phyloP scores from a whole-genome alignment of 1,139 yeast genomes.

The Protomyces inundatus region DNA sequence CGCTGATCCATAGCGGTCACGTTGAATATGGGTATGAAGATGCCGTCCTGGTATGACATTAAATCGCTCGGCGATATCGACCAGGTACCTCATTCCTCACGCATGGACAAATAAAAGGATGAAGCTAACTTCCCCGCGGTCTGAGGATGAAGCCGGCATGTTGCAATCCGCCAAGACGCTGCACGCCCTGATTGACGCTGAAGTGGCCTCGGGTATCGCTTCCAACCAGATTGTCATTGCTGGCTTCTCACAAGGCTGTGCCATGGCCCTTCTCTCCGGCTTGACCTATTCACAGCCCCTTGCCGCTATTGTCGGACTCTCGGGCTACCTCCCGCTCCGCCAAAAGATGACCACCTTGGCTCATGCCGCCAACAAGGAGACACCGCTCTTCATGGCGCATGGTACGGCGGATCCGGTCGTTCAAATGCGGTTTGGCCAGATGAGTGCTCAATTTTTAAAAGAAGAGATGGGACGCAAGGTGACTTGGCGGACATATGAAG shows the following conservation, averaged over 20 bases:
- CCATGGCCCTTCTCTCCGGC: slow-evolving; percentile 35
- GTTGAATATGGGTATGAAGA: slow-evolving; percentile 53
- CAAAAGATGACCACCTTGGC: slow-evolving; percentile 41
- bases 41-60: slow-evolving; percentile 91
- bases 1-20: neutral
- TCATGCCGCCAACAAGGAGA: slow-evolving; percentile 34
- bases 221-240: slow-evolving; percentile 51
- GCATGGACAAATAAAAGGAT: neutral
- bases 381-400: slow-evolving; percentile 86
- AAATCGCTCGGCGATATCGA: slow-evolving; percentile 49
- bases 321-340: slow-evolving; percentile 68
- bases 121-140: slow-evolving; percentile 1
- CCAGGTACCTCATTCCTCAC: slow-evolving; percentile 31
- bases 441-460: slow-evolving; percentile 40
- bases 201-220: slow-evolving; percentile 58
- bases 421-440: slow-evolving; percentile 46
- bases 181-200: slow-evolving; percentile 55
- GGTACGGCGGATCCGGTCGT: slow-evolving; percentile 75
- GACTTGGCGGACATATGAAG: slow-evolving; percentile 55
- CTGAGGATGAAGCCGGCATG: slow-evolving; percentile 59
- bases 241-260: slow-evolving; percentile 7
- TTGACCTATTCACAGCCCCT: slow-evolving; percentile 52
- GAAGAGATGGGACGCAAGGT: slow-evolving; percentile 52
- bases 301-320: slow-evolving; percentile 72
- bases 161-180: slow-evolving; percentile 52